These are phyloP conservation scores for Lentinula guzmanii DNA, from an alignment of 768 basidiomycete genomes.

Conservation along the genomic window DNA sequence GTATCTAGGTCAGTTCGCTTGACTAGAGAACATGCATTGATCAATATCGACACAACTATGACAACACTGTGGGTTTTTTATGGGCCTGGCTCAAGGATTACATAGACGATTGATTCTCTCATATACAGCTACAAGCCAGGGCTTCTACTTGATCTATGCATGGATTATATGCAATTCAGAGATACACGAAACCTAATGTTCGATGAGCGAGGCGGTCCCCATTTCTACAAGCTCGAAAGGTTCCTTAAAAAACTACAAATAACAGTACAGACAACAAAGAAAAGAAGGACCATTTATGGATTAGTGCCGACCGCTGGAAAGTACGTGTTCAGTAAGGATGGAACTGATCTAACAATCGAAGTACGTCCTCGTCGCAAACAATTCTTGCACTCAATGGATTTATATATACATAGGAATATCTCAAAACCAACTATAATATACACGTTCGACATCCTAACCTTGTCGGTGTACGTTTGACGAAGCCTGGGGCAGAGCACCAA, in stretches of 20 bases:
- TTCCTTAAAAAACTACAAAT: constrained; percentile 32
- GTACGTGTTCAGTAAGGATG: constrained; percentile 33
- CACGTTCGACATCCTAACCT: constrained; percentile 26
- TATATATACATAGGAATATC: constrained; percentile 33
- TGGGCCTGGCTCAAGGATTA: no score
- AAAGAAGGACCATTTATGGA: constrained; percentile 28
- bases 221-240: constrained; percentile 26
- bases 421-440: constrained; percentile 25
- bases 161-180: constrained; percentile 18
- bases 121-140: constrained; percentile 24
- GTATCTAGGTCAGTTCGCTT: constrained; percentile 40
- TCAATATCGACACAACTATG: constrained; percentile 43
- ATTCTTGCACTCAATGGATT: not conserved
- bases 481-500: constrained; percentile 17
- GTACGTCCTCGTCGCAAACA: constrained; percentile 18
- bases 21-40: constrained; percentile 27
- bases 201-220: constrained; percentile 8
- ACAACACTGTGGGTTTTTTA: constrained; percentile 32
- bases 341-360: constrained; percentile 27
- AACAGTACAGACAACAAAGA: constrained; percentile 19
- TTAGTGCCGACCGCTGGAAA: constrained; percentile 32
- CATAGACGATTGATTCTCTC: not conserved
- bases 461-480: constrained; percentile 30
- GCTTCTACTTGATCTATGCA: constrained; percentile 22
- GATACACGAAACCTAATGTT: constrained; percentile 25